Base-by-base conservation (phyloP, 768 basidiomycete species). In the Artomyces pyxidatus region DNA sequence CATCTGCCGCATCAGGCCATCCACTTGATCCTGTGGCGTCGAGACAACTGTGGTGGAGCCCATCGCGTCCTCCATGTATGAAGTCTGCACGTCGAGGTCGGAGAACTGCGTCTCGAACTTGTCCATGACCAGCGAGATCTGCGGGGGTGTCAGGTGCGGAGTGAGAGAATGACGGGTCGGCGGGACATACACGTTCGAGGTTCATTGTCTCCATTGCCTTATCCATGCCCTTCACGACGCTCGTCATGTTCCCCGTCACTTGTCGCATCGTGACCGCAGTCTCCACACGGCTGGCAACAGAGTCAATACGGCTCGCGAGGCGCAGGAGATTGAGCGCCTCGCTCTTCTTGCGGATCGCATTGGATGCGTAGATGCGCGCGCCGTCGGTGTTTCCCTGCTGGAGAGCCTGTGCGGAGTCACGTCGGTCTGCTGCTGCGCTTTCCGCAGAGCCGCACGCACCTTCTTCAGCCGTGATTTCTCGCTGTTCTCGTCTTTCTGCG, bases 121-220 rank as follows among this genome's bases (percentile, higher is more conserved):
- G 72, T 98, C 96, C 96, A 99, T 98, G 28, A 99, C 91, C 47
- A 90, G 67, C 11, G 96, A 95, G 61, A 99, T 98, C 95, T 97
- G 23, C 7, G 9, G 1, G 21, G 16, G 11, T 28, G 25, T 25
- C 19, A 35, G 21, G 27, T 22, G 21, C 23, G 28, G 28, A 39
- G 6, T 29, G 11, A 19, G n/a, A 35, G 52, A 44, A 28, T 32
- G 14, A 38, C 9, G 23, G 19, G 17, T 3, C 29, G 16, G 21
- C 29, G 11, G 6, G 10, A 71, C 82, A 62, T 61, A 96, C 95
- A 64, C 85, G 77, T 60, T 99, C 96, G 49, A 98, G 78, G 71
- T 99, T 98, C 96, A 99, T 99, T 67, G 76, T 87, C 59, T 96
- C 88, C 96, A 99, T 98, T 4, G 96, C 96, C 63, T 86, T 89